These are phyloP conservation scores for Aegilops tauschii DNA, from an alignment of 176 grass and related monocot species.

Conservation along the genomic window DNA sequence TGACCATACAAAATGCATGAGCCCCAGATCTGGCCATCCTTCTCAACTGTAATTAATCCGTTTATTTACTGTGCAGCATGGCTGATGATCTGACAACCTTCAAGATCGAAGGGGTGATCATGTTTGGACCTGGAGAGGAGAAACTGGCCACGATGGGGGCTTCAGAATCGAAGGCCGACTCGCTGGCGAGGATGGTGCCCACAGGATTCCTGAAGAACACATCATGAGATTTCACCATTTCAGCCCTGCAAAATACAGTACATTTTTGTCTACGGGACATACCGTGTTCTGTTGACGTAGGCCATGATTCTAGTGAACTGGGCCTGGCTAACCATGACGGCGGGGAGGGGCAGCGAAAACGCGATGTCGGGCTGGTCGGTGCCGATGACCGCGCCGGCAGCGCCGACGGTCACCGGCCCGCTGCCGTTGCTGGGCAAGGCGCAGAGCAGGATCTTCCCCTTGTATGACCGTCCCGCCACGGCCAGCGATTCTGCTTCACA, in stretches of 20 bases:
- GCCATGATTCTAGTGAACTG: not conserved
- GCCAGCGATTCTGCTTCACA: not conserved
- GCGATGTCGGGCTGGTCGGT: not conserved
- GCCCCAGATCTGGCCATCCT: not conserved
- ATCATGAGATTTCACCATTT: not conserved
- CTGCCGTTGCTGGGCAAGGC: not conserved
- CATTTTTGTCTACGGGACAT: not conserved
- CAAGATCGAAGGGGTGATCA: slow-evolving; percentile 38
- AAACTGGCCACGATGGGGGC: slow-evolving; percentile 35
- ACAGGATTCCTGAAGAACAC: slow-evolving; percentile 30
- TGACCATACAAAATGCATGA: not conserved
- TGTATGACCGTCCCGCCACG: slow-evolving; percentile 10
- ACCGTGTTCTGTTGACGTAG: slow-evolving; percentile 24
- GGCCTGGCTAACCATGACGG: not conserved
- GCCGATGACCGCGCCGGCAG: not conserved
- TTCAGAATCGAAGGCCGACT: not conserved
- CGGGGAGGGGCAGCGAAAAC: not conserved
- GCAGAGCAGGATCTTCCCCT: slow-evolving; percentile 27
- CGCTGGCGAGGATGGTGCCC: slow-evolving; percentile 31
- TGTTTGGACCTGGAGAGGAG: slow-evolving; percentile 54
- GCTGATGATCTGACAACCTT: slow-evolving; percentile 33
- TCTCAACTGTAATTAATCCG: not conserved
- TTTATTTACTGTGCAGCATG: not conserved
- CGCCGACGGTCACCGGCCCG: not conserved
- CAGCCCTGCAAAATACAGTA: not conserved